Evolutionary conservation across 2,329 filamentous ascomycete species (phyloP).

Genomic region (Cordyceps fumosorosea): DNA sequence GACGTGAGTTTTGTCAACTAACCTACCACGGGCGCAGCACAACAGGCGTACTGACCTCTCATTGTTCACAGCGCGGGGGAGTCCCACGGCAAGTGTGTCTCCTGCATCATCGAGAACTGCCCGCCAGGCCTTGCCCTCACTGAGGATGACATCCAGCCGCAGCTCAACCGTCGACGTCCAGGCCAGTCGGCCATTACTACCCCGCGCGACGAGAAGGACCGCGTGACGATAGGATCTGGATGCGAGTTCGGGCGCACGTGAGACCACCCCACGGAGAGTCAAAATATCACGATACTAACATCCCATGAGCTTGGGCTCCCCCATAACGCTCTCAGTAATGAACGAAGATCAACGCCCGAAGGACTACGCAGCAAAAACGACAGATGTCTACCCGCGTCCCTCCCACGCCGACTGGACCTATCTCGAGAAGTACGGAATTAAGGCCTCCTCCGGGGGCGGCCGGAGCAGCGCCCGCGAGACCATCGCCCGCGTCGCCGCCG

Average conservation of each 20-base stretch:
- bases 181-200: slow-evolving; percentile 89
- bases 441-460: slow-evolving; percentile 84
- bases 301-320: slow-evolving; percentile 61
- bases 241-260: slow-evolving; percentile 78
- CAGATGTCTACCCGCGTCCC: slow-evolving; percentile 64
- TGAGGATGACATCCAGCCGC: slow-evolving; percentile 85
- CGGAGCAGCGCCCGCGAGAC: slow-evolving; percentile 91
- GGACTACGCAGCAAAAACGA: slow-evolving; percentile 61
- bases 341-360: slow-evolving; percentile 91
- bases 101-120: slow-evolving; percentile 89
- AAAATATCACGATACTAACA: slow-evolving; percentile 1
- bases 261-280: neutral
- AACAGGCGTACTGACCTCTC: slow-evolving; percentile 7
- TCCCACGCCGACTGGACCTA: slow-evolving; percentile 97
- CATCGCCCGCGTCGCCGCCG: slow-evolving; percentile 85
- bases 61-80: slow-evolving; percentile 38
- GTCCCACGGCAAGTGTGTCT: slow-evolving; percentile 87
- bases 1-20: slow-evolving; percentile 50
- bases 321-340: slow-evolving; percentile 77
- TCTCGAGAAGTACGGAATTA: slow-evolving; percentile 92
- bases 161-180: slow-evolving; percentile 84
- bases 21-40: neutral
- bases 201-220: slow-evolving; percentile 86
- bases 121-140: slow-evolving; percentile 82
- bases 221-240: slow-evolving; percentile 86